phyloP scores from a whole-genome alignment of 2,329 filamentous ascomycete species.

The Huntiella bhutanensis region DNA sequence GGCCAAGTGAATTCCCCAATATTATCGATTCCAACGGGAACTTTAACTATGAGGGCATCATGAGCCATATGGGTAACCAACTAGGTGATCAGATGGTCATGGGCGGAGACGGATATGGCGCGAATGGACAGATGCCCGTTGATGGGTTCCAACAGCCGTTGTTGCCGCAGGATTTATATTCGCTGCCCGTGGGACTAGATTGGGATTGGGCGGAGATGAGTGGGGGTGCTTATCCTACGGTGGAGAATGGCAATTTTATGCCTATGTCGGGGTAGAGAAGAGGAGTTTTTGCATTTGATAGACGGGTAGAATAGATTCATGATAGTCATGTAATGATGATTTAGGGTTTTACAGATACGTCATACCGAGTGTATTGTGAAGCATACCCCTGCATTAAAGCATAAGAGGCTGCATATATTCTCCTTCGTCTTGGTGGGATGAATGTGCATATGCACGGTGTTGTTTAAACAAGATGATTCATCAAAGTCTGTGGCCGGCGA shows the following conservation, averaged over 20 bases:
- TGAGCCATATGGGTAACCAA: constrained; percentile 13
- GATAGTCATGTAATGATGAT: no score
- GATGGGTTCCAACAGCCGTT: constrained; percentile 59
- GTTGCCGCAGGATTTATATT: constrained; percentile 83
- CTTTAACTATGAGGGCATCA: constrained; percentile 1
- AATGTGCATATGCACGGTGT: no score
- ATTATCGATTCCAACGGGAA: constrained; percentile 13
- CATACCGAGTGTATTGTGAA: no score
- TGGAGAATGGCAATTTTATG: constrained; percentile 39
- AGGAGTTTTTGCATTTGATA: no score
- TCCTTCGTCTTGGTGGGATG: no score
- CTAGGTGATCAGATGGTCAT: constrained; percentile 13
- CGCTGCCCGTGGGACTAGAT: constrained; percentile 88
- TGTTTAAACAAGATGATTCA: no score
- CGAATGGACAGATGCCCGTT: neutral
- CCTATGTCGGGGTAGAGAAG: no score
- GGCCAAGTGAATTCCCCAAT: constrained; percentile 27
- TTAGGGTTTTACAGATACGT: no score
- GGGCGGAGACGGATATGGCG: constrained; percentile 9
- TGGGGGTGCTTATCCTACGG: constrained; percentile 42
- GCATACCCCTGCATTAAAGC: no score
- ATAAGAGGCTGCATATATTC: no score
- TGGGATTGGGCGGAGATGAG: constrained; percentile 63
- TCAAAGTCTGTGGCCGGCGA: no score
- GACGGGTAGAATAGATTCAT: no score